Percentiles rank a stretch among this genome's conserved stretches.
These are phyloP conservation scores for Papiliotrema nemorosa DNA, from an alignment of 1,284 basidiomycete genomes.

Conservation along the genomic window DNA sequence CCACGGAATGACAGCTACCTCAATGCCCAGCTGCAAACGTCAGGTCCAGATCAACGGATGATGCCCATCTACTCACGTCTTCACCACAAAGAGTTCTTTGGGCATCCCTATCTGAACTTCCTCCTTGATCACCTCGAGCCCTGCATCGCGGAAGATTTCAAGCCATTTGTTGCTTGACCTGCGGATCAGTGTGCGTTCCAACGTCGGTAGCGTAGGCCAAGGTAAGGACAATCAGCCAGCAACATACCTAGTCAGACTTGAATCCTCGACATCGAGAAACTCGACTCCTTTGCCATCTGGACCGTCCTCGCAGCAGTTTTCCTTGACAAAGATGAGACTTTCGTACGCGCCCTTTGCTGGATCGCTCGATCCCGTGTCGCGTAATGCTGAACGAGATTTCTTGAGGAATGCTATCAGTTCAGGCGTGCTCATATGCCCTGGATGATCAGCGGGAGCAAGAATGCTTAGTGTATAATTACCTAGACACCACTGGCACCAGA, in stretches of 20 bases:
- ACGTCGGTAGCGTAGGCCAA: too few relatives aligned
- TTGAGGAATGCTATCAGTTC: conserved; percentile 73
- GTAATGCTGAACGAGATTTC: conserved; percentile 3
- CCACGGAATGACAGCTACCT: too few relatives aligned
- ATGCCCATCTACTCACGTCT: conserved; percentile 68
- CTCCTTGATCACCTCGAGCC: conserved; percentile 64
- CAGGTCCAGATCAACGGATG: too few relatives aligned
- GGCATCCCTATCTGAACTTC: conserved; percentile 69
- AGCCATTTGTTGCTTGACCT: conserved; percentile 84
- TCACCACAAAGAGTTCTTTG: conserved; percentile 71
- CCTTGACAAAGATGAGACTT: conserved; percentile 71
- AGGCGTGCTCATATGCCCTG: conserved; percentile 64
- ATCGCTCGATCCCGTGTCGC: conserved; percentile 13
- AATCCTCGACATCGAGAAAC: conserved; percentile 81
- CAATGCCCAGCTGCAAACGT: conserved; percentile 6
- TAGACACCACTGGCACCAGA: conserved; percentile 95
- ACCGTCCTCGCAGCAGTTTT: conserved; percentile 74
- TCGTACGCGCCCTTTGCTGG: neutral
- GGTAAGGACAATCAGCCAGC: too few relatives aligned
- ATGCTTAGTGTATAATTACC: conserved; percentile 47
- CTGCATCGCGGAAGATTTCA: conserved; percentile 64
- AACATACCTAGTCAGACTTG: conserved; percentile 72
- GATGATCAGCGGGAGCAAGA: neutral
- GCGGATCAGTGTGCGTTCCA: conserved; percentile 4
- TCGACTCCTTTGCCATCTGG: conserved; percentile 51